phyloP scores from a whole-genome alignment of 2,329 filamentous ascomycete genomes.

The Tolypocladium capitatum region DNA sequence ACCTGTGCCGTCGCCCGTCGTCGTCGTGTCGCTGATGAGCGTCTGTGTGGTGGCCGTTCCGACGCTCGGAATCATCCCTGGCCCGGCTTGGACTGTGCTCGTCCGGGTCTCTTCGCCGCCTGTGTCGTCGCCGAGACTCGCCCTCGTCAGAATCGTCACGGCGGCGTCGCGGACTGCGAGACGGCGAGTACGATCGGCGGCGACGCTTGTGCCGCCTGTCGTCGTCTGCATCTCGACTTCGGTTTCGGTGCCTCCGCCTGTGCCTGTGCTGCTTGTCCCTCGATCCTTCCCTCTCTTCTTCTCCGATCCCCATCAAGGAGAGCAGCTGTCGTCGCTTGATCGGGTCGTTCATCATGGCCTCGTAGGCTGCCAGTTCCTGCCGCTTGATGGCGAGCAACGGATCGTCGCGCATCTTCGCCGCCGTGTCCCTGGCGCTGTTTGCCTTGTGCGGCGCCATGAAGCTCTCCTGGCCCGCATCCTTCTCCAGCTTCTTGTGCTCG shows the following conservation, averaged over 20 bases:
- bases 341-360: slow-evolving; percentile 68
- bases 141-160: slow-evolving; percentile 11
- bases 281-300: slow-evolving; percentile 28
- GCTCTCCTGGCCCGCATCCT: slow-evolving; percentile 49
- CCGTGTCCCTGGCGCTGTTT: slow-evolving; percentile 66
- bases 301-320: slow-evolving; percentile 44
- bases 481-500: slow-evolving; percentile 69
- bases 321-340: slow-evolving; percentile 55
- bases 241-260: slow-evolving; percentile 25
- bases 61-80: slow-evolving; percentile 8
- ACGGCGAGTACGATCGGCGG: slow-evolving; percentile 29
- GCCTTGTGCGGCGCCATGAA: slow-evolving; percentile 52
- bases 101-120: slow-evolving; percentile 11
- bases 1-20: slow-evolving; percentile 11
- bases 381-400: slow-evolving; percentile 87
- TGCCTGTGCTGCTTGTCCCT: slow-evolving; percentile 20
- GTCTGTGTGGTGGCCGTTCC: slow-evolving; percentile 5
- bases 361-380: slow-evolving; percentile 72
- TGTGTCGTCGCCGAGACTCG: slow-evolving; percentile 4
- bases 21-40: slow-evolving; percentile 13
- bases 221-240: slow-evolving; percentile 1
- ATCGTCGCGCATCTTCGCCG: slow-evolving; percentile 78
- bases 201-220: slow-evolving; percentile 18
- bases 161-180: slow-evolving; percentile 25
- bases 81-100: slow-evolving; percentile 10